Evolutionary conservation across 352 stramenopile species (phyloP).

Genomic region (Globisporangium cederbergense): DNA sequence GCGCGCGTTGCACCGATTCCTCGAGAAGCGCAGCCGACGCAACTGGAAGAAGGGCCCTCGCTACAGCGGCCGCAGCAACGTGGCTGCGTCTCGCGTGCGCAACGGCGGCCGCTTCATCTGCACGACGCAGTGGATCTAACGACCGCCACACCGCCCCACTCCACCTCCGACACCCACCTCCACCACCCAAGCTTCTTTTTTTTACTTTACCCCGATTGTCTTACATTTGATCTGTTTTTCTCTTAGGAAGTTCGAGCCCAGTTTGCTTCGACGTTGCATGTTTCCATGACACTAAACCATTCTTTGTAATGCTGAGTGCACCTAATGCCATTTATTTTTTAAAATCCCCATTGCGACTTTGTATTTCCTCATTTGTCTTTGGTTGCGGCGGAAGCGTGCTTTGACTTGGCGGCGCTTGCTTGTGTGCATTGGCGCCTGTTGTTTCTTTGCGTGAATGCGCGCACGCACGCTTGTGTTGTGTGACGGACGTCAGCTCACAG

Average conservation of each 20-base stretch:
- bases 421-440: not conserved
- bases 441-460: not conserved
- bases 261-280: slow-evolving; percentile 15
- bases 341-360: not conserved
- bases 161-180: not conserved
- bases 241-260: slow-evolving; percentile 10
- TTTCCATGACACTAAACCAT: slow-evolving; percentile 24
- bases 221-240: slow-evolving; percentile 17
- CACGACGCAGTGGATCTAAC: slow-evolving; percentile 79
- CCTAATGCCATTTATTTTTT: slow-evolving; percentile 19
- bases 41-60: slow-evolving; percentile 84
- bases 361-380: not conserved
- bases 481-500: not conserved
- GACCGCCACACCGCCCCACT: not conserved
- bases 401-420: not conserved
- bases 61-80: slow-evolving; percentile 75
- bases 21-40: slow-evolving; percentile 75
- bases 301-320: slow-evolving; percentile 14
- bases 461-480: not conserved
- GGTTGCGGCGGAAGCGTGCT: not conserved
- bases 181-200: slow-evolving; percentile 6
- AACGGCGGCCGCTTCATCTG: slow-evolving; percentile 82
- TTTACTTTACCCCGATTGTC: slow-evolving; percentile 19
- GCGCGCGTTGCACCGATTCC: slow-evolving; percentile 76
- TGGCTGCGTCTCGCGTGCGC: slow-evolving; percentile 75